phyloP scores from a whole-genome alignment of 169 alveolate genomes.

The Plasmodium malariae region DNA sequence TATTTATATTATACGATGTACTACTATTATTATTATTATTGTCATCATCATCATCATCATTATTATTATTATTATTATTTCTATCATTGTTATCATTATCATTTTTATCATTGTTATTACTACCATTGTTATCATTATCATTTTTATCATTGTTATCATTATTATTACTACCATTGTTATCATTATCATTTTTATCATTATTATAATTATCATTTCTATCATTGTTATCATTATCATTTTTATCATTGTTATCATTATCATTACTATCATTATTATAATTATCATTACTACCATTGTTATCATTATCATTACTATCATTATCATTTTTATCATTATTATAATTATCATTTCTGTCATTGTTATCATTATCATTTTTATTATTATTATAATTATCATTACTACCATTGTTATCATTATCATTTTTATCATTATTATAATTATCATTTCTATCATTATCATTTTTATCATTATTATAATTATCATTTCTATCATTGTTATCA shows the following conservation, averaged over 20 bases:
- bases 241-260: no score
- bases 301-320: not conserved
- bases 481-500: not conserved
- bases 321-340: not conserved
- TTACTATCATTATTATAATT: no score
- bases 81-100: not conserved
- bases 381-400: not conserved
- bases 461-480: no score
- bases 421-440: no score
- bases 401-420: not conserved
- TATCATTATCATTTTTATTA: not conserved
- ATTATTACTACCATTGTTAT: no score
- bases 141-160: no score
- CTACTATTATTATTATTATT: not conserved
- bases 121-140: not conserved
- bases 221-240: no score
- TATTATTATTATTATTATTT: no score
- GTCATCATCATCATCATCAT: not conserved
- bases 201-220: no score
- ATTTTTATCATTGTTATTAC: not conserved
- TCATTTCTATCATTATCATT: not conserved
- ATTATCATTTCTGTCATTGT: not conserved
- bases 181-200: no score
- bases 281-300: no score
- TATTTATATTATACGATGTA: slow-evolving; percentile 2